phyloP scores from a whole-genome alignment of 2,329 filamentous ascomycete genomes.

The Penicillium sp. region DNA sequence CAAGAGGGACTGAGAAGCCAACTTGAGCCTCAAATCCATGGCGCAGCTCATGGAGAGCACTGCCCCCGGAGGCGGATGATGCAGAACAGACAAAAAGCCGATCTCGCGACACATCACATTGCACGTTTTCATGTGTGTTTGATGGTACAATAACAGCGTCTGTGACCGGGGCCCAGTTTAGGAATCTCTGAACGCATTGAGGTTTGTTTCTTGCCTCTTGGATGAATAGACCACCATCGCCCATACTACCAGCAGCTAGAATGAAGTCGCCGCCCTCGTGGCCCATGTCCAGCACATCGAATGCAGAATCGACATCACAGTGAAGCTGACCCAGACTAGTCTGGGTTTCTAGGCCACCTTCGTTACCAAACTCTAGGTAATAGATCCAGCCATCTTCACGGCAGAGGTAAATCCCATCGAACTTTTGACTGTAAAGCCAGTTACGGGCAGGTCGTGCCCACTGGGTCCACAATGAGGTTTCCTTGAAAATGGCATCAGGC shows the following conservation, averaged over 20 bases:
- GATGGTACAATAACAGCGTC: conserved; percentile 47
- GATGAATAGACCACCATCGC: conserved; percentile 75
- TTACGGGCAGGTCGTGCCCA: conserved; percentile 80
- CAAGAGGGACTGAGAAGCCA: conserved; percentile 49
- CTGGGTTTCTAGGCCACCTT: conserved; percentile 58
- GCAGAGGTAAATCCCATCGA: conserved; percentile 82
- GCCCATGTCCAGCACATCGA: conserved; percentile 69
- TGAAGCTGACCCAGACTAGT: conserved; percentile 67
- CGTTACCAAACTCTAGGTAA: conserved; percentile 68
- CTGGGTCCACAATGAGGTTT: conserved; percentile 71
- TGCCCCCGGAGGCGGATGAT: conserved; percentile 61
- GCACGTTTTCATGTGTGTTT: conserved; percentile 17
- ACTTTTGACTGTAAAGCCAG: conserved; percentile 61
- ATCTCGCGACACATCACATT: conserved; percentile 49
- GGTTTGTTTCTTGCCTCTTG: conserved; percentile 62
- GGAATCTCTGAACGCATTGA: conserved; percentile 63
- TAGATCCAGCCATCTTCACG: conserved; percentile 84
- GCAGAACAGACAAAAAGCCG: conserved; percentile 70
- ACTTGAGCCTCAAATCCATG: conserved; percentile 71
- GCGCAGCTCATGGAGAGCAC: conserved; percentile 69
- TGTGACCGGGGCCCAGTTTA: conserved; percentile 61
- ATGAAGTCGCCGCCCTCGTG: conserved; percentile 74
- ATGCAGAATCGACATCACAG: conserved; percentile 78
- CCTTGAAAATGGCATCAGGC: conserved; percentile 31
- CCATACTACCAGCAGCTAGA: conserved; percentile 75